phyloP scores from a whole-genome alignment of 495 filamentous ascomycete genomes.

The Aspergillus carlsbadensis region DNA sequence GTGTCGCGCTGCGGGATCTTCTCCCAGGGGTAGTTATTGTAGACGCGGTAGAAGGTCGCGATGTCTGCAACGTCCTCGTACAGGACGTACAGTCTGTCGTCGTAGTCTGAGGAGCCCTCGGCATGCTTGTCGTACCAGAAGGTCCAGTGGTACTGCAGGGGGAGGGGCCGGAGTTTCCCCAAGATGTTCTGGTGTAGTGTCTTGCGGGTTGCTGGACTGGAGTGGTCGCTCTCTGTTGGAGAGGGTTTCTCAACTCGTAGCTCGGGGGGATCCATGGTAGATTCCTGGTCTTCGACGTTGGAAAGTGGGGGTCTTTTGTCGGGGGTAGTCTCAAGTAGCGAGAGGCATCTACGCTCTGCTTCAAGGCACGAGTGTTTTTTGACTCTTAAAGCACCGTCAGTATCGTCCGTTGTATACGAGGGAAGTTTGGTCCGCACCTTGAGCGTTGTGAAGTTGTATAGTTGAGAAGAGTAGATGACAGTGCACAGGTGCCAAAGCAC shows the following conservation, averaged over 20 bases:
- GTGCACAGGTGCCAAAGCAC: not conserved
- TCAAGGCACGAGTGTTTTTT: not conserved
- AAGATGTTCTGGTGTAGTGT: conserved; percentile 39
- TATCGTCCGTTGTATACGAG: not conserved
- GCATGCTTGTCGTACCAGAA: conserved; percentile 59
- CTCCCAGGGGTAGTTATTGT: conserved; percentile 82
- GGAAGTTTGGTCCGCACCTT: not conserved
- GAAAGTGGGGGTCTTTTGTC: not conserved
- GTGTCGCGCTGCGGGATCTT: conserved; percentile 76
- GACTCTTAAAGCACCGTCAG: not conserved
- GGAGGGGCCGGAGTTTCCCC: conserved; percentile 49
- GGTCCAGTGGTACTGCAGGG: conserved; percentile 55
- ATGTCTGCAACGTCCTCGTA: conserved; percentile 69
- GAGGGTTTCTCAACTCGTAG: conserved; percentile 19
- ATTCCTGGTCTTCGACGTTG: not conserved
- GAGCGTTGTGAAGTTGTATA: not conserved
- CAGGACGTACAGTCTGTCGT: conserved; percentile 64
- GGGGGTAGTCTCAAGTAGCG: not conserved
- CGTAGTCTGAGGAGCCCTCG: conserved; percentile 45
- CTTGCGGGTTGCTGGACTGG: conserved; percentile 25
- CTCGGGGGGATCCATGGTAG: conserved; percentile 19
- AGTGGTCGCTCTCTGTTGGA: conserved; percentile 6
- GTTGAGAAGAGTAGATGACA: not conserved
- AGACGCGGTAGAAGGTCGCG: conserved; percentile 83
- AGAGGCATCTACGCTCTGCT: not conserved